Evolutionary conservation across 164 flowering plant genomes (phyloP).

Genomic region (Taxillus chinensis): DNA sequence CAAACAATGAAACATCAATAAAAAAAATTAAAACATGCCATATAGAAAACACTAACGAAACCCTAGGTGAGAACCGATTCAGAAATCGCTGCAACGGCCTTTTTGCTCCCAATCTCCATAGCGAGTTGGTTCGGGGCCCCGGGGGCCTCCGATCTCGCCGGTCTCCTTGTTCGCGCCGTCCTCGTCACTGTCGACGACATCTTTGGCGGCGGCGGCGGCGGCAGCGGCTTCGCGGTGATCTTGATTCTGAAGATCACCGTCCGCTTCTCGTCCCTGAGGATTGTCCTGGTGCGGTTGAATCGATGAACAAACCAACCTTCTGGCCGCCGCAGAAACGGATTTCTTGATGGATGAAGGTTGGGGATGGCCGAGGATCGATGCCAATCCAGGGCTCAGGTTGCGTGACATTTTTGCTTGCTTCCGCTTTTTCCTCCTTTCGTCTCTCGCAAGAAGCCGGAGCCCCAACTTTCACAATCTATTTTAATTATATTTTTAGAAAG

Average conservation of each 20-base stretch:
- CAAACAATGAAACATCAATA: too few species aligned
- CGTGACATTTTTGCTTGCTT: not conserved
- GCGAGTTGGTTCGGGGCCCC: conserved; percentile 1
- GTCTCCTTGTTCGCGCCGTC: not conserved
- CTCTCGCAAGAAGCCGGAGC: too few species aligned
- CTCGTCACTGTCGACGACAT: not conserved
- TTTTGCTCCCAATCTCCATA: conserved; percentile 2
- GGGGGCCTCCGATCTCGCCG: not conserved
- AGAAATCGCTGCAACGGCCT: conserved; percentile 1
- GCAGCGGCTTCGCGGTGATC: not conserved
- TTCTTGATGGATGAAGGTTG: not conserved
- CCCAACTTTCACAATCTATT: too few species aligned
- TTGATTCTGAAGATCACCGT: not conserved
- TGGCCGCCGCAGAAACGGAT: not conserved
- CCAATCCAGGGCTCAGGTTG: not conserved
- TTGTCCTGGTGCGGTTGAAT: not conserved
- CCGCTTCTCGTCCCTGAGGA: not conserved
- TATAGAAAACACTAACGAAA: too few species aligned
- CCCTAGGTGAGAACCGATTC: not conserved
- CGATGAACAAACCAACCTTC: not conserved
- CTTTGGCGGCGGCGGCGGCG: not conserved
- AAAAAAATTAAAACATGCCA: too few species aligned
- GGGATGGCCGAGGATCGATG: not conserved
- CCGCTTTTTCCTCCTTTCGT: not conserved
- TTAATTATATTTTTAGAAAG: too few species aligned